Base-by-base conservation (phyloP, 176 grass and related monocot species). In the Bromus sterilis region DNA sequence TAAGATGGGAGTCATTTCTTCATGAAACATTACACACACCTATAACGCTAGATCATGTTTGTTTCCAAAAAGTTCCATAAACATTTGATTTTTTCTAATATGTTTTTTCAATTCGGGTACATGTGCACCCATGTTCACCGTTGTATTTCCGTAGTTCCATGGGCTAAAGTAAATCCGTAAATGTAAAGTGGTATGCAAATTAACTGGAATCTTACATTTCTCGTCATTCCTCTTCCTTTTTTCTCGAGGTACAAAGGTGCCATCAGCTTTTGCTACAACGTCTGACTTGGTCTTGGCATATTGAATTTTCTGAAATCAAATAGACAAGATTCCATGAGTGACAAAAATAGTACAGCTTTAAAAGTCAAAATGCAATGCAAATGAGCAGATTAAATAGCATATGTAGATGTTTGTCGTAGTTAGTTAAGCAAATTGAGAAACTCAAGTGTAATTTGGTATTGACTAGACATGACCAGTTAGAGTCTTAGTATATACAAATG, bases 281-380 rank as follows among this genome's bases (percentile, higher is more conserved):
- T 99, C 96, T 5, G 96, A 99, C 41, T 95, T 99, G 16, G 96
- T 99, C 85, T 93, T 99, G 84, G 96, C 96, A 89, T 99, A 99
- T 87, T 93, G 96, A 79, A 95, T 99, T 87, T 85, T 99, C 96
- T 95, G 82, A 48, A 89, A 35, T 77, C 13, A 87, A 78, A 46
- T 15, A 93, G 86, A 24, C 66, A 75, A 62, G 14, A 81, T 41
- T 51, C 65, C 40, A 88, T 72, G 24, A 87, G 23, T 26, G 2
- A 66, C 39, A 74, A 66, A 40, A 84, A 81, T 20, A 40, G n/a
- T 23, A 74, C 1, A 58, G n/a, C 64, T 88, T 70, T 6, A 32
- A 30, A 18, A 61, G 48, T 11, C 18, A 51, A 66, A 78, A 78
- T 74, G n/a, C 15, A 85, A 70, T 29, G 24, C 33, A 85, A 63